Conservation (phyloP, 805 yeast species). For the Yamadazyma sp. region DNA sequence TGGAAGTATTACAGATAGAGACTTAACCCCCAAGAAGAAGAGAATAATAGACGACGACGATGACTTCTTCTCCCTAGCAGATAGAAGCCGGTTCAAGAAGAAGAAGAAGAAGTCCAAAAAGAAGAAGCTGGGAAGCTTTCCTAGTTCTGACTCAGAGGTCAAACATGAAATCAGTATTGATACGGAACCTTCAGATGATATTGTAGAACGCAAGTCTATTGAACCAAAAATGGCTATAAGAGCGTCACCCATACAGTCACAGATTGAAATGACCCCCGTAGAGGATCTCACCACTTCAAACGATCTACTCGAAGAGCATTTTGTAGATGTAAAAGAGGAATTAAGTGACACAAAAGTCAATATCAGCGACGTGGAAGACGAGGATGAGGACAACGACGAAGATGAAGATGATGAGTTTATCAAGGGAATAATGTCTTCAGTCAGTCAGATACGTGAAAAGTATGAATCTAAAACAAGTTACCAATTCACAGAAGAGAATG, state of each 20-base stretch:
- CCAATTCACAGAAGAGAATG: conserved; percentile 21
- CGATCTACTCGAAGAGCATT: no score
- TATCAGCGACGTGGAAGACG: conserved; percentile 1
- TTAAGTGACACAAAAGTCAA: no score
- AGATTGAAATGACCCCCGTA: no score
- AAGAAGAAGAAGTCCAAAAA: conserved; percentile 7
- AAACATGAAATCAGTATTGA: background rate
- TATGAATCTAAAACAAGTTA: conserved; percentile 11
- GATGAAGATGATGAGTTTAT: conserved; percentile 2
- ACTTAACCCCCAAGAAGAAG: conserved; percentile 1
- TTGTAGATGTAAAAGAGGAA: no score
- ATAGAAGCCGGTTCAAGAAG: conserved; percentile 3
- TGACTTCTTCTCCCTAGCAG: conserved; percentile 8
- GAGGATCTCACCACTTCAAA: no score
- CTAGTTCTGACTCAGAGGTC: background rate
- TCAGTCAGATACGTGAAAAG: conserved; percentile 2
- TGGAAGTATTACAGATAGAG: conserved; percentile 2
- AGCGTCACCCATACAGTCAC: no score
- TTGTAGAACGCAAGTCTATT: no score
- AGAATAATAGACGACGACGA: conserved; percentile 6
- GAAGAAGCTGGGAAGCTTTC: background rate
- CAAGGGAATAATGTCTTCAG: conserved; percentile 3
- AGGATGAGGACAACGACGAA: background rate
- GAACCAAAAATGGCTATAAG: no score
- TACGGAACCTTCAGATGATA: no score